A percentile compares a stretch with the other conserved stretches of the same genome.
phyloP scores from a whole-genome alignment of 768 basidiomycete species.

The Phylloporus rhodoxanthus region DNA sequence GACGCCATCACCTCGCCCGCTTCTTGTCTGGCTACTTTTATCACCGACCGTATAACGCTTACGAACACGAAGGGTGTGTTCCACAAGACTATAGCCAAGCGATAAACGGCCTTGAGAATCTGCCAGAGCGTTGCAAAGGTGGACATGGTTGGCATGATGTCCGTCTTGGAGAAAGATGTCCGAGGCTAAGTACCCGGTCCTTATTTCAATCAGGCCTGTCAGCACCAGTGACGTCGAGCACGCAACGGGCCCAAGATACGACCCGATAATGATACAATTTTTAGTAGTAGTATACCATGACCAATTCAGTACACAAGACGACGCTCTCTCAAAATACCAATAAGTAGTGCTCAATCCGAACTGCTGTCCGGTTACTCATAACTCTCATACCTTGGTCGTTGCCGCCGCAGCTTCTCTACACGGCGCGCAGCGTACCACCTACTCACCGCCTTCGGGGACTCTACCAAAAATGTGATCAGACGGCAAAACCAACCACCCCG shows the following conservation, averaged over 20 bases:
- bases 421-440: background rate
- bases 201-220: background rate
- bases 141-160: constrained; percentile 8
- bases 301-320: background rate
- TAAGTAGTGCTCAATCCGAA: too few relatives aligned
- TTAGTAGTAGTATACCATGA: background rate
- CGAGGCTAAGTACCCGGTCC: background rate
- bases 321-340: background rate
- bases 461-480: background rate
- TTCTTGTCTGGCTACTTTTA: constrained; percentile 15
- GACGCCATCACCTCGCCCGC: constrained; percentile 11
- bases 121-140: constrained; percentile 2
- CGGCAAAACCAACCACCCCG: background rate
- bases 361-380: background rate
- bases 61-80: constrained; percentile 11
- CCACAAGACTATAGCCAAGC: constrained; percentile 2
- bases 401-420: background rate
- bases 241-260: background rate
- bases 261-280: background rate
- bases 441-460: background rate
- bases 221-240: background rate
- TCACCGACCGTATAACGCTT: constrained; percentile 6
- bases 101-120: constrained; percentile 4
- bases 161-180: background rate
- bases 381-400: background rate